Evolutionary conservation across 139 green algal genomes (phyloP), one percentile per base, ranked within the genome.

Genomic region (Choricystis sp.): DNA sequence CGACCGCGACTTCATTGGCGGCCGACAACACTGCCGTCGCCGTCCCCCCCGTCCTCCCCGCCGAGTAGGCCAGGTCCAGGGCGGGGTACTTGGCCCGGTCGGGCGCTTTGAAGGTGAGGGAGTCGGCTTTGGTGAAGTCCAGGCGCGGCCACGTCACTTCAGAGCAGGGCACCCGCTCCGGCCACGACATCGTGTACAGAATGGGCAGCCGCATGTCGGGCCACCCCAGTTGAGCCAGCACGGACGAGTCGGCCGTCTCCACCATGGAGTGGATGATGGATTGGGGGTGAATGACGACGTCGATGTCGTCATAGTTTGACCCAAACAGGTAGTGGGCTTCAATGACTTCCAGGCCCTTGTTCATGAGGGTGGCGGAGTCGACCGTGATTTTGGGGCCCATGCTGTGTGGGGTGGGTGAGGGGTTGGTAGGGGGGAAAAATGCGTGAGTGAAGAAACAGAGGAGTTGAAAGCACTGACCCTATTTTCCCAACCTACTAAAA

Each of bases 211-310:
- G 79, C 93, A 99, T 99, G 84, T 97, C 90, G 5, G 93, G 93
- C 93, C 93, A 99, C 55, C 93, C 93, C 55, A 95, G 77, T 83
- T 94, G 81, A 29, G 91, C 93, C 28, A 99, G 75, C 26, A 99
- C 87, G 4, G 81, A 94, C 1, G 80, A 92, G 77, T 99, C 93
- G 26, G 79, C 67, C 0, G 92, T 98, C 77, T 99, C 93, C 31
- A 99, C 82, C 93, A 99, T 98, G 69, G 87, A 96, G 81, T 99
- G 93, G 71, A 99, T 94, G 80, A 99, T 99, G 69, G 80, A 93
- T 84, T 99, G 92, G 89, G 4, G 92, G 80, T 99, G 93, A 68
- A 99, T 94, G n/a, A 98, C 89, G 55, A 98, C 88, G 19, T 99
- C 93, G 71, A 99, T 98, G 85, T 97, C 78, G 80, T 99, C 89